Base-by-base conservation (phyloP, 805 yeast species). In the Wickerhamomyces ciferrii region DNA sequence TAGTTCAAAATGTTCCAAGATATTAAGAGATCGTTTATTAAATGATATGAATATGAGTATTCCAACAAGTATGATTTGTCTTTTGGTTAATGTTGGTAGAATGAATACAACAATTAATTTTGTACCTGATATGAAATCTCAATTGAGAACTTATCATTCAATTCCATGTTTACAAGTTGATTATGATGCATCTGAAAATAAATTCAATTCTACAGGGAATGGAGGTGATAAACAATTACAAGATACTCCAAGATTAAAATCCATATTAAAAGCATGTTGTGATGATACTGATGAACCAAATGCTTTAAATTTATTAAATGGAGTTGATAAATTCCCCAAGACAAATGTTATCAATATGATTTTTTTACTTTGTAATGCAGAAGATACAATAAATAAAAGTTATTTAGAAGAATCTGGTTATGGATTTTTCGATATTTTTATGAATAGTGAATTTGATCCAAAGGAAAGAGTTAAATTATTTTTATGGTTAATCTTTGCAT, bases 51-150 rank as follows among this genome's bases (percentile, higher is more conserved):
- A 78, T 38, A 73, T 77, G 65, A 86, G 88, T 1, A 70, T 80
- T 36, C 79, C 88, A 17, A 87, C 87, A 19, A 84, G 88, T 45
- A 80, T 88, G 74, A 83, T 89, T 32, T 89, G 96, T 53, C 66
- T 92, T 35, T 71, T 92, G 49, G 97, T 92, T 17, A 92, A 92
- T 60, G 81, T 91, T 45, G 98, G 98, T 10, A 74, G 97, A 51
- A 81, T 92, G 81, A 92, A 92, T 69, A 92, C 99, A 2, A 92
- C 98, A 2, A 83, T 92, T 44, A 92, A 92, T 66, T 86, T 92
- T 61, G 96, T 89, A 47, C 88, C 95, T 20, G 97, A 90, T 59
- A 92, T 92, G 98, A 84, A 89, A 55, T 88, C 96, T 0, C 92
- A 90, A 53, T 73, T 92, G 51, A 75, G 99, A 58, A 91, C 97